These are phyloP conservation scores for Xylaria sp. DNA, from an alignment of 2,329 filamentous ascomycete genomes.

Conservation along the genomic window DNA sequence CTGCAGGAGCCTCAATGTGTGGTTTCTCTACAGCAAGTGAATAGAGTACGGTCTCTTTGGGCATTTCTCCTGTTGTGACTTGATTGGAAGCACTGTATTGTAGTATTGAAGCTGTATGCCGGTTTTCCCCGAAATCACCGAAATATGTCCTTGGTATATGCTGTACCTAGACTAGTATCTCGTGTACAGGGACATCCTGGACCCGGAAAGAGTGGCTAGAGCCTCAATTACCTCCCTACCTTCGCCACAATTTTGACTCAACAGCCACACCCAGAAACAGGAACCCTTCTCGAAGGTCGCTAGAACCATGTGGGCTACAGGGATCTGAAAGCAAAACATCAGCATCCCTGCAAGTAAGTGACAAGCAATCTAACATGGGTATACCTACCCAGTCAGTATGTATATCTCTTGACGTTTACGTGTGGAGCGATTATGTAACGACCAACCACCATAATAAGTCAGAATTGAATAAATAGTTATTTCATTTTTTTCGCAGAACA, in stretches of 20 bases:
- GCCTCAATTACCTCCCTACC: not conserved
- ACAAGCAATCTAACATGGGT: not conserved
- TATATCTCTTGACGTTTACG: not conserved
- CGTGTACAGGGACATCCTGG: not conserved
- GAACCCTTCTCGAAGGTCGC: constrained; percentile 38
- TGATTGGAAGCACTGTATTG: not conserved
- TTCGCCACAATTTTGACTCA: constrained; percentile 12
- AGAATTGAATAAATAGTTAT: too few species aligned
- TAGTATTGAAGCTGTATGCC: constrained; percentile 1
- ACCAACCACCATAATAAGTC: not conserved
- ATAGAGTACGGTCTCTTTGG: not conserved
- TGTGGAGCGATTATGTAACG: not conserved
- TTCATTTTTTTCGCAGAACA: not conserved
- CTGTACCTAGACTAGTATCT: not conserved
- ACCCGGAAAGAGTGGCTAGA: constrained; percentile 20
- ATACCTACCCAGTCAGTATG: not conserved
- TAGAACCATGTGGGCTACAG: constrained; percentile 39
- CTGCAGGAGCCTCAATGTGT: not conserved
- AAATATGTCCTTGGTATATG: constrained; percentile 3
- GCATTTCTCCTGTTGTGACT: not conserved
- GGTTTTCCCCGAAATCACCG: constrained; percentile 11
- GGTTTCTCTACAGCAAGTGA: not conserved
- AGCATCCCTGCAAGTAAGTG: constrained; percentile 19
- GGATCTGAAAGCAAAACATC: constrained; percentile 26
- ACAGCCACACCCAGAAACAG: not conserved